A percentile compares a stretch with the other conserved stretches of the same genome.
Conservation (phyloP, 2,329 filamentous ascomycete genomes). For the Trichoderma semiorbis region DNA sequence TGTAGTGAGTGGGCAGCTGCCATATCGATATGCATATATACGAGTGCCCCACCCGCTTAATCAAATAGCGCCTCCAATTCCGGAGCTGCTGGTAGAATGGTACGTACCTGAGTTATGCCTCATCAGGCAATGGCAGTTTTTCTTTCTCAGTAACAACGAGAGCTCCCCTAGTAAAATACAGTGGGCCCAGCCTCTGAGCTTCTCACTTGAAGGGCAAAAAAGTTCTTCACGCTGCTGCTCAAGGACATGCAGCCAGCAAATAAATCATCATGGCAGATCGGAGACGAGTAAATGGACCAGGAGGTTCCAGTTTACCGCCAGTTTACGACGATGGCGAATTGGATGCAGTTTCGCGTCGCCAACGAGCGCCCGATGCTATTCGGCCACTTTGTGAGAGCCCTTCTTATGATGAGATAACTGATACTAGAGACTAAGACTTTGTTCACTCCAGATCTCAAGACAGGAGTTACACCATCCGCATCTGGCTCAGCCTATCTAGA, state of each 20-base stretch:
- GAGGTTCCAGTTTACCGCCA: conserved; percentile 71
- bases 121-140: neutral
- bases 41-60: neutral
- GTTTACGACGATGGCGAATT: conserved; percentile 57
- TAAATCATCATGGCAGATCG: conserved; percentile 66
- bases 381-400: conserved; percentile 75
- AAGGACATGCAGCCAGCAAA: neutral
- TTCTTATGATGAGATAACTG: neutral
- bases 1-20: conserved; percentile 1
- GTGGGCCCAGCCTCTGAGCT: neutral
- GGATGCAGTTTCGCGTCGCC: conserved; percentile 42
- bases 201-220: conserved; percentile 4
- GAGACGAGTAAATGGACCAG: conserved; percentile 84
- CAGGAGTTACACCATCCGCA: conserved; percentile 86
- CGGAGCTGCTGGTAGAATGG: neutral
- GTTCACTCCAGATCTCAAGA: conserved; percentile 68
- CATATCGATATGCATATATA: conserved; percentile 16
- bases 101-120: conserved; percentile 7
- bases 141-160: neutral
- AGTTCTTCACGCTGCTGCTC: neutral
- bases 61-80: neutral
- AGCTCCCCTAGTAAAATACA: neutral
- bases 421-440: conserved; percentile 14
- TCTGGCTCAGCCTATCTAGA: conserved; percentile 89
- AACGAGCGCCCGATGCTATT: conserved; percentile 65